Conservation (phyloP, 2,329 filamentous ascomycete genomes). For the Elsinoe ampelina region DNA sequence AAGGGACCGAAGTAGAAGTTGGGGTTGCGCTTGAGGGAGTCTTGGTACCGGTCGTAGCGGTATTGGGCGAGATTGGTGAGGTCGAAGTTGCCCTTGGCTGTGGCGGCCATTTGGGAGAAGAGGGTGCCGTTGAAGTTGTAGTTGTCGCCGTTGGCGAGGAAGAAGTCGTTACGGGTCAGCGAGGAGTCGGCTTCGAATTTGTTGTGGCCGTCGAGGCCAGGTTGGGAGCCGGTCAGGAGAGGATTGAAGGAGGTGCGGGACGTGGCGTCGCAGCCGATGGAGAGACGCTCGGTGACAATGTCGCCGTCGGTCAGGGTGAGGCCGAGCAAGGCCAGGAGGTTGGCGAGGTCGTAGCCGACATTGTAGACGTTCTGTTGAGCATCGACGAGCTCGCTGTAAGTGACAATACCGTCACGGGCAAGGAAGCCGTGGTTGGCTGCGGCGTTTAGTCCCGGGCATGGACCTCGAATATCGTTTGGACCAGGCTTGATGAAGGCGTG, state of each 20-base stretch:
- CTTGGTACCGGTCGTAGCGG: slow-evolving; percentile 32
- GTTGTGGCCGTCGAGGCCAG: slow-evolving; percentile 37
- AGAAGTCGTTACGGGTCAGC: slow-evolving; percentile 35
- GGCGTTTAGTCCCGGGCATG: slow-evolving; percentile 35
- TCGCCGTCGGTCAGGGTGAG: slow-evolving; percentile 34
- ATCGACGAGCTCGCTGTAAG: slow-evolving; percentile 36
- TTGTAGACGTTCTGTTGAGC: slow-evolving; percentile 40
- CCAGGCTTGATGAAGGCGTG: slow-evolving; percentile 31
- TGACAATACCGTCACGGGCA: slow-evolving; percentile 35
- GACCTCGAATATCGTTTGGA: slow-evolving; percentile 33
- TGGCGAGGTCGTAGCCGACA: slow-evolving; percentile 34
- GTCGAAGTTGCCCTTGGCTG: slow-evolving; percentile 30
- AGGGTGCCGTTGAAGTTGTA: slow-evolving; percentile 35
- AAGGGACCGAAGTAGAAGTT: slow-evolving; percentile 38
- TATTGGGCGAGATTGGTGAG: slow-evolving; percentile 31
- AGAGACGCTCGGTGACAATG: slow-evolving; percentile 33
- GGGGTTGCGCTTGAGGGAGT: slow-evolving; percentile 30
- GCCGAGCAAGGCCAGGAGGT: slow-evolving; percentile 32
- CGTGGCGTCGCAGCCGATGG: slow-evolving; percentile 39
- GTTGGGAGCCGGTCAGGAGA: slow-evolving; percentile 29
- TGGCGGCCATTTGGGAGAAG: slow-evolving; percentile 31
- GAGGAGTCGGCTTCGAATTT: slow-evolving; percentile 37
- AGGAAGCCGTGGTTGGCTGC: slow-evolving; percentile 38
- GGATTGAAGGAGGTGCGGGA: slow-evolving; percentile 31
- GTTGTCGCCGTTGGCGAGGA: slow-evolving; percentile 30